Evolutionary conservation across 306 rosid species (phyloP), one percentile per base, ranked within the genome.

Genomic region (Quercus rubra): DNA sequence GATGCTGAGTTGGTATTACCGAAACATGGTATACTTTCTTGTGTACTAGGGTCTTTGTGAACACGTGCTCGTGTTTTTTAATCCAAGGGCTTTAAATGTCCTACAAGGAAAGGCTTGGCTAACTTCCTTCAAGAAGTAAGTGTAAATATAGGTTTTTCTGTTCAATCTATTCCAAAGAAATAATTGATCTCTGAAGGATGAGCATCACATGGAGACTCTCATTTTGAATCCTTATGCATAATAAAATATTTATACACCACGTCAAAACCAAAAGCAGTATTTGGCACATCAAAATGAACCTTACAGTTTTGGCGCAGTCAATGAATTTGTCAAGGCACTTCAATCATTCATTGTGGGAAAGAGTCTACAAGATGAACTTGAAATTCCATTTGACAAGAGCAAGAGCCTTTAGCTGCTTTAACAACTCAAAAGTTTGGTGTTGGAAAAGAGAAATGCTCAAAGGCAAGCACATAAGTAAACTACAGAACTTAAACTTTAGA

Each of bases 31-130:
- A n/a, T n/a, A n/a, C n/a, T n/a, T n/a, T n/a, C n/a, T n/a, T n/a
- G n/a, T n/a, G n/a, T n/a, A n/a, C n/a, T n/a, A n/a, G n/a, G 90
- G 90, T 69, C 86, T 88, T 7, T 82, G 84, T 7, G 78, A 84
- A 55, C 56, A 55, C 7, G 82, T 84, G 18, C 86, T 87, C 28
- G 82, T 79, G 4, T 87, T 87, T 79, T 87, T 87, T 35, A 79
- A 69, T 59, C 81, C 14, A 69, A 77, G 84, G 90, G 90, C 5
- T 87, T 87, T 43, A 76, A 79, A 79, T 84, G 90, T 27, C 90
- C 90, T 2, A 74, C 76, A 59, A 81, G 90, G 70, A 84, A 87
- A 81, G 86, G 78, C 43, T 75, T 81, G 18, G 88, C 88, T 2
- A 86, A 86, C 74, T 86, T 83, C 69, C 80, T 86, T 27, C 28